Evolutionary conservation across 2,329 filamentous ascomycete species (phyloP), one percentile per base, ranked within the genome.

Genomic region (Aspergillus fumigatus): DNA sequence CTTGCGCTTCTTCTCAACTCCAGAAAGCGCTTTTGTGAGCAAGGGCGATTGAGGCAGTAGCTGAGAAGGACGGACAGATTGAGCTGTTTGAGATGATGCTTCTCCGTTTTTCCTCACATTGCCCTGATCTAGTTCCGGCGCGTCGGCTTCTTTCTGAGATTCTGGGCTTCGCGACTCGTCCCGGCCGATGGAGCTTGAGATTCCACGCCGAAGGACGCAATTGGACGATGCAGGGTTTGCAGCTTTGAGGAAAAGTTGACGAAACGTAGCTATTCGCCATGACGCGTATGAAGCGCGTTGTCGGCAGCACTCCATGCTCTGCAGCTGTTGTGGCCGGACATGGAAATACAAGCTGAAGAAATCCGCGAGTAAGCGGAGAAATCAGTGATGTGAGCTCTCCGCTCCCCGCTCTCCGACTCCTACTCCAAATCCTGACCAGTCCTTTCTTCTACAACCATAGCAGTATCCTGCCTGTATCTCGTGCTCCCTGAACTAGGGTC

Each of bases 21-120:
- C 56, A 8, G 59, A 53, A 27, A 60, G 59, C 8, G 64, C 59
- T 32, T 64, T 50, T 38, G 67, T 66, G 51, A 73, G 45, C 6
- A 75, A 58, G 5, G 73, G 73, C 1, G 73, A 75, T 59, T 73
- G 69, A 1, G 72, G 73, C 26, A 75, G 70, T 1, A 64, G 65
- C 45, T 70, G 59, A 1, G 73, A 75, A 29, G 65, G 71, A 38
- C 57, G 64, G 4, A 49, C 40, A 21, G 38, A 4, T 53, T 26
- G 10, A 25, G 11, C 10, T 26, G 21, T 14, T 23, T 11, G 21
- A 26, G 21, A 47, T 14, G 43, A 2, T 7, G 43, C 19, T 47
- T 58, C 38, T 19, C 14, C 23, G 5, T 25, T 26, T 50, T 25
- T 25, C 50, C 48, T 50, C 17, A 3, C 43, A 25, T 21, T 7